Percentiles rank a stretch among this genome's conserved stretches.
phyloP scores from a whole-genome alignment of 2,329 filamentous ascomycete species.

The Pseudogymnoascus sp. region DNA sequence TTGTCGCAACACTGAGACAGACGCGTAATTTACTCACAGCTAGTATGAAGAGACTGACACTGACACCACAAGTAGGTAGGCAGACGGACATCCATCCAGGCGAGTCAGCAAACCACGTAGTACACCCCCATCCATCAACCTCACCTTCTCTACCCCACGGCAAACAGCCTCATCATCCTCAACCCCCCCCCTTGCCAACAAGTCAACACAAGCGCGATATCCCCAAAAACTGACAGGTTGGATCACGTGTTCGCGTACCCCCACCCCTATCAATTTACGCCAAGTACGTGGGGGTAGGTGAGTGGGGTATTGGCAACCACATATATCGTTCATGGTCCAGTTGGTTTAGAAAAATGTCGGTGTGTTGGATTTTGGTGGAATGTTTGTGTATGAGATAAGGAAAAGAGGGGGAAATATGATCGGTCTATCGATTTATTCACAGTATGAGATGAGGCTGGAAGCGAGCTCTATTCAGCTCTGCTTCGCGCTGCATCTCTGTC shows the following conservation, averaged over 20 bases:
- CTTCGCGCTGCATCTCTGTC: neutral
- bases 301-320: neutral
- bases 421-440: neutral
- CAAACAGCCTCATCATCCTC: too few relatives aligned
- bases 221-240: too few relatives aligned
- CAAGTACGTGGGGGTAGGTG: neutral
- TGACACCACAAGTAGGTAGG: neutral
- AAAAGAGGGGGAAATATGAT: neutral
- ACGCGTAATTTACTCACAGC: neutral
- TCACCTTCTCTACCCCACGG: too few relatives aligned
- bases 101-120: neutral
- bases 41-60: neutral
- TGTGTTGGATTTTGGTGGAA: neutral
- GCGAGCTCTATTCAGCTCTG: neutral
- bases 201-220: too few relatives aligned
- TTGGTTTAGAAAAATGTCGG: neutral
- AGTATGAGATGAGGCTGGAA: neutral
- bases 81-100: neutral
- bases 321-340: neutral
- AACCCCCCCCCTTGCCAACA: too few relatives aligned
- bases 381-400: neutral
- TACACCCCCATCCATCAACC: too few relatives aligned
- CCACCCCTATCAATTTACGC: neutral
- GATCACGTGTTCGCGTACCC: neutral
- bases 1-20: neutral